These are phyloP conservation scores for Arabidopsis thaliana DNA, from an alignment of 345 rosid species.

Conservation along the genomic window DNA sequence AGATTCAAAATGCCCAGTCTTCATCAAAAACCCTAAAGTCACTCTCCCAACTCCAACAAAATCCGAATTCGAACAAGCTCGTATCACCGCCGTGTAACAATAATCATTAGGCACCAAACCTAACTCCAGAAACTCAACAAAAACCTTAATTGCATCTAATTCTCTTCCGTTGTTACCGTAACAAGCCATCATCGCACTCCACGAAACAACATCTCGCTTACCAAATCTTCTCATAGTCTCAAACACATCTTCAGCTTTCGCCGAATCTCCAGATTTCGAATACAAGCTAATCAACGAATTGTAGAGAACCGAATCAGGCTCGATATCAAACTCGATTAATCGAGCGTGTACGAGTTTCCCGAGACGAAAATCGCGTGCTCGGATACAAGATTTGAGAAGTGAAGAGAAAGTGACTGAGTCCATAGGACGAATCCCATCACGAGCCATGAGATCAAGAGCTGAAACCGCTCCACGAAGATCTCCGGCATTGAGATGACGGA, in stretches of 20 bases:
- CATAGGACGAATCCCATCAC: slow-evolving; percentile 44
- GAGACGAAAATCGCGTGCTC: slow-evolving; percentile 59
- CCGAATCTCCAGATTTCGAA: slow-evolving; percentile 61
- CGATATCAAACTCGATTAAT: slow-evolving; percentile 49
- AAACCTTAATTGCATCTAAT: slow-evolving; percentile 50
- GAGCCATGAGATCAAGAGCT: slow-evolving; percentile 55
- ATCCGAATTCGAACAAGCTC: slow-evolving; percentile 58
- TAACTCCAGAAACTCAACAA: slow-evolving; percentile 56
- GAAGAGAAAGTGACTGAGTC: slow-evolving; percentile 64
- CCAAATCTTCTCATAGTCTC: slow-evolving; percentile 49
- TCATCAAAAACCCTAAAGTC: slow-evolving; percentile 59
- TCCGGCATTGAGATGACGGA: slow-evolving; percentile 59
- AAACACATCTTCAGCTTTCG: slow-evolving; percentile 54
- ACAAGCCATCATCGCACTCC: slow-evolving; percentile 80
- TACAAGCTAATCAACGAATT: slow-evolving; percentile 78
- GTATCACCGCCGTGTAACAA: slow-evolving; percentile 63
- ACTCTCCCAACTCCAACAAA: slow-evolving; percentile 48
- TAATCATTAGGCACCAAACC: slow-evolving; percentile 73
- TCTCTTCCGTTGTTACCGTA: slow-evolving; percentile 57
- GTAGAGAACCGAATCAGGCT: slow-evolving; percentile 60
- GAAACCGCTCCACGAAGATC: slow-evolving; percentile 62
- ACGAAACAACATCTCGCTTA: slow-evolving; percentile 70
- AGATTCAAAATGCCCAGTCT: slow-evolving; percentile 57
- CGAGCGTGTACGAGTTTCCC: slow-evolving; percentile 62
- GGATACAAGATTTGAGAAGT: slow-evolving; percentile 79